Evolutionary conservation across 2,329 filamentous ascomycete genomes (phyloP), one percentile per base, ranked within the genome.

Genomic region (Paecilomyces dactylethromorphus): DNA sequence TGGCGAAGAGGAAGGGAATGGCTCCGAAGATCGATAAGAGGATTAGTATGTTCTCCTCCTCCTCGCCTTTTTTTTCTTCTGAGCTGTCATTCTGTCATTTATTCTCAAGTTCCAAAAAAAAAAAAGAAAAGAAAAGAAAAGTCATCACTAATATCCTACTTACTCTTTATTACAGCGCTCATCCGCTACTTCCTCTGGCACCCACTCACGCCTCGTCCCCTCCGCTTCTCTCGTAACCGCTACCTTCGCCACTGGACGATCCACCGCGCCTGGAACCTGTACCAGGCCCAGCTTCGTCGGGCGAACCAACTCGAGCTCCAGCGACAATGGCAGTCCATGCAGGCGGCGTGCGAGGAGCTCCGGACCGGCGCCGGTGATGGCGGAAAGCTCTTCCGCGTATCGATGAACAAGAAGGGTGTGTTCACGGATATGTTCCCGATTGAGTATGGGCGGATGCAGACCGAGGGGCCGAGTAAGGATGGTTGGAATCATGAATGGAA

Each of bases 221-320:
- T 99, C 64, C 89, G 91, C 68, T 92, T 97, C 84, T 91, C 86
- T 49, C 91, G 93, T 67, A 89, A 89, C 75, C 87, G 94, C 58
- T 84, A 87, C 76, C 86, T 99, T 64, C 90, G 94, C 53, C 94
- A 99, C 82, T 99, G 94, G 94, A 97, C 94, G 56, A 97, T 99
- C 76, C 92, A 97, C 81, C 92, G 94, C 67, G 93, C 93, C 22
- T 97, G 92, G 91, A 83, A 90, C 68, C 82, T 97, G 31, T 89
- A 88, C 77, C 86, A 87, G 68, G 83, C 87, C 66, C 84, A 89
- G 71, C 82, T 87, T 68, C 86, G 87, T 54, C 80, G 83, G 63
- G 77, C 79, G 35, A 82, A 86, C 56, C 82, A 90, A 71, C 78
- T 82, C 57, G 90, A 92, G 73, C 82, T 97, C 53, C 85, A 91